Conservation (phyloP, 441 rosid species). For the Eugenia klotzschiana region DNA sequence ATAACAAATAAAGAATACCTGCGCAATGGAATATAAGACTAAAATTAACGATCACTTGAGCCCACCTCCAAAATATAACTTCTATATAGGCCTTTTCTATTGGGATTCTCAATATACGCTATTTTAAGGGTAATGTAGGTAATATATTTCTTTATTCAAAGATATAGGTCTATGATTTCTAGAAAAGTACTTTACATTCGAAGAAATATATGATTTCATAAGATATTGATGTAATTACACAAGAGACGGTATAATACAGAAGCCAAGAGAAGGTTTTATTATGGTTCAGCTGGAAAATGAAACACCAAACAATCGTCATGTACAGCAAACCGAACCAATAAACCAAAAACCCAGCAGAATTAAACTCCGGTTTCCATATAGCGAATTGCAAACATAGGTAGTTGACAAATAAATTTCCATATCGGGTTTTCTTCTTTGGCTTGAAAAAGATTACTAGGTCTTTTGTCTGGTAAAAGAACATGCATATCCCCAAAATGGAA, state of each 20-base stretch:
- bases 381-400: neutral
- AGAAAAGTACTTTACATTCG: neutral
- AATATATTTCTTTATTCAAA: neutral
- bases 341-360: neutral
- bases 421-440: neutral
- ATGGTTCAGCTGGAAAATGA: neutral
- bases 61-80: neutral
- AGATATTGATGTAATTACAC: neutral
- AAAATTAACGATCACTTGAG: neutral
- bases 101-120: neutral
- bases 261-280: neutral
- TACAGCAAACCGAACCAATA: neutral
- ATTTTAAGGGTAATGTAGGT: neutral
- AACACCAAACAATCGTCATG: neutral
- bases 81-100: neutral
- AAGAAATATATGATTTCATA: neutral
- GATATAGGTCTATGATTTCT: neutral
- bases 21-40: neutral
- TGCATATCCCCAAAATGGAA: neutral
- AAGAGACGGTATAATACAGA: neutral
- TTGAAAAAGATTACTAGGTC: neutral
- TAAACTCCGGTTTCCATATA: neutral
- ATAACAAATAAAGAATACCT: neutral
- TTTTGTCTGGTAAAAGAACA: neutral
- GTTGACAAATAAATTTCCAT: neutral